Evolutionary conservation across 352 stramenopile genomes (phyloP).

Genomic region (Paralagenidium karlingii): DNA sequence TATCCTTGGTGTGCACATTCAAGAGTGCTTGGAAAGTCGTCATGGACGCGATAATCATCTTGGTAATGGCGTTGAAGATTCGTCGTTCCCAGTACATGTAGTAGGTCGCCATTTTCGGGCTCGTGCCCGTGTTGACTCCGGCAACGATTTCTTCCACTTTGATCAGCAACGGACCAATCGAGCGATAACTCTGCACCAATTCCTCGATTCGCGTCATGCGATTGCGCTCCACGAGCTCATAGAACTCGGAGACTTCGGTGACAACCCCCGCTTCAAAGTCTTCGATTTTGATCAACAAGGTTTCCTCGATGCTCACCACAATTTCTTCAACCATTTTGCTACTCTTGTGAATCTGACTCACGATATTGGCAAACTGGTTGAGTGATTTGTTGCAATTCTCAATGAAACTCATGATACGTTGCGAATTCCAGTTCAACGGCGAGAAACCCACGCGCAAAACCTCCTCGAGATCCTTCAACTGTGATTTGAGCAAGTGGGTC

Average conservation of each 20-base stretch:
- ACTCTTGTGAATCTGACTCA: constrained; percentile 92
- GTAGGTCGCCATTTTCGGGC: constrained; percentile 86
- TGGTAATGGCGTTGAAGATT: constrained; percentile 94
- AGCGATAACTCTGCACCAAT: constrained; percentile 89
- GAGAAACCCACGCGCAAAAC: constrained; percentile 85
- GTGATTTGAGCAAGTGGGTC: constrained; percentile 72
- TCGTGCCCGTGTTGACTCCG: constrained; percentile 86
- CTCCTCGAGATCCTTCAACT: constrained; percentile 85
- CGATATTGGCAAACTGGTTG: constrained; percentile 89
- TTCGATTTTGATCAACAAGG: constrained; percentile 85
- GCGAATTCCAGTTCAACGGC: constrained; percentile 95
- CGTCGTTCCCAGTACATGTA: constrained; percentile 96
- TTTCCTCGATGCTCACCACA: constrained; percentile 82
- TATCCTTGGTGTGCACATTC: constrained; percentile 80
- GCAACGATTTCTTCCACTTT: constrained; percentile 95
- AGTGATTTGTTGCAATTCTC: constrained; percentile 88
- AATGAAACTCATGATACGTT: constrained; percentile 92
- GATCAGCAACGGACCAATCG: constrained; percentile 87
- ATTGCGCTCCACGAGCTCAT: constrained; percentile 89
- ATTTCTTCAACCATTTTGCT: constrained; percentile 93
- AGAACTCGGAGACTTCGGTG: constrained; percentile 90
- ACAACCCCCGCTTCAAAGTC: constrained; percentile 84
- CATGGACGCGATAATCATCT: constrained; percentile 94
- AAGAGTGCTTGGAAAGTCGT: constrained; percentile 89
- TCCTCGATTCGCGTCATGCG: constrained; percentile 84